Evolutionary conservation across 805 yeast genomes (phyloP).

Genomic region (Yarrowia yakushimensis): DNA sequence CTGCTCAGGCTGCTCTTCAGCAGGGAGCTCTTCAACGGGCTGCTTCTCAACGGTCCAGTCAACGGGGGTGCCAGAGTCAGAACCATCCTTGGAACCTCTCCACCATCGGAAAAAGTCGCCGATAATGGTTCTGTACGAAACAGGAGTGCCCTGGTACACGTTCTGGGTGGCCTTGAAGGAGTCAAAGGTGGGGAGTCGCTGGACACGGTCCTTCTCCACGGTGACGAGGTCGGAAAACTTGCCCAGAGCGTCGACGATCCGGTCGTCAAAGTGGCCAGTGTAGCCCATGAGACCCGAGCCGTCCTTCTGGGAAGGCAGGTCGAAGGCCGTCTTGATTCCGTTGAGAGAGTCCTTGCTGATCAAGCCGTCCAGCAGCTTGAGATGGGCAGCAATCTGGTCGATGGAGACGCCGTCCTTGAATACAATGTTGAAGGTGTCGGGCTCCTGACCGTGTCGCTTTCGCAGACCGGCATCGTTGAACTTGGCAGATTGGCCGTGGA

Average conservation of each 20-base stretch:
- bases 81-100: no score
- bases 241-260: not conserved
- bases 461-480: not conserved
- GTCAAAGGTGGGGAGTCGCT: not conserved
- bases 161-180: not conserved
- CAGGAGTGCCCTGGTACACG: not conserved
- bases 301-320: conserved; percentile 14
- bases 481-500: not conserved
- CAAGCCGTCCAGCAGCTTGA: conserved; percentile 20
- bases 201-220: not conserved
- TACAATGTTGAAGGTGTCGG: conserved; percentile 7
- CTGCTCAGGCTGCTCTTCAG: no score
- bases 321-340: conserved; percentile 12
- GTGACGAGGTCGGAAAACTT: not conserved
- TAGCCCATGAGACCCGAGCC: conserved; percentile 18
- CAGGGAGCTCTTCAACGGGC: no score
- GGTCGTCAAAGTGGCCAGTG: conserved; percentile 2
- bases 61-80: no score
- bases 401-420: conserved; percentile 17
- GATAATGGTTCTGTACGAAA: not conserved
- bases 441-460: conserved; percentile 16
- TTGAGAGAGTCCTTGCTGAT: conserved; percentile 6
- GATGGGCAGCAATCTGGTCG: conserved; percentile 9
- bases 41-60: no score
- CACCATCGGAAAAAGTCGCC: conserved; percentile 2